Base-by-base conservation (phyloP, 169 alveolate species). In the Plasmodium coatneyi region DNA sequence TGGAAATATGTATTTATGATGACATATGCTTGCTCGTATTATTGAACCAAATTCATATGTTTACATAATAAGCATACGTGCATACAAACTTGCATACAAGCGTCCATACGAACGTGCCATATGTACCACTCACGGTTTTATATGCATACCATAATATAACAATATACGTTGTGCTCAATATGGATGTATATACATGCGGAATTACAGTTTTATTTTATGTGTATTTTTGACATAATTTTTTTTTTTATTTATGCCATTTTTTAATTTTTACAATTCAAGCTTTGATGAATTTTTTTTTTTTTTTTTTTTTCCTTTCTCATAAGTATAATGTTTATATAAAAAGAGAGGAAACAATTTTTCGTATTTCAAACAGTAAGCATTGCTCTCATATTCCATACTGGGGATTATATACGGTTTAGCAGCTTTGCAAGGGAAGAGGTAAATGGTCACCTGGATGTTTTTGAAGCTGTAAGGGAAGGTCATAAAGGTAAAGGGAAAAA, bases 391-490 rank as follows among this genome's bases (percentile, higher is more conserved):
- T 66, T 66, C 60, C 60, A 66, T 66, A 22, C 14, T 28, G 36
- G n/a, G 36, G 36, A 83, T 83, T 83, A 71, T 32, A 71, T 41
- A 71, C 28, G 60, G 60, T 49, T 14, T 70, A 83, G 36, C 49
- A 41, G n/a, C 34, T 22, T 70, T 66, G 71, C 34, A 70, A 10
- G 49, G 30, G 71, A 83, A 22, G 32, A 52, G 34, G 71, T 70
- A 70, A 83, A 83, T 70, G 71, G 92, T 83, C 52, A 83, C 72
- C 82, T 41, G 28, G 66, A 39, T 22, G 52, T 70, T 71, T 83
- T 83, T 83, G 56, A 39, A 71, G 82, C 72, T 52, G 72, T 71
- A 70, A 54, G 71, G 83, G 74, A 83, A 83, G 74, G 52, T 54
- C 41, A 83, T 32, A 70, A 82, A 82, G 74, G 92, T 83, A 83